Evolutionary conservation across 805 yeast species (phyloP), one percentile per base, ranked within the genome.

Genomic region (Candida qinlingensis): DNA sequence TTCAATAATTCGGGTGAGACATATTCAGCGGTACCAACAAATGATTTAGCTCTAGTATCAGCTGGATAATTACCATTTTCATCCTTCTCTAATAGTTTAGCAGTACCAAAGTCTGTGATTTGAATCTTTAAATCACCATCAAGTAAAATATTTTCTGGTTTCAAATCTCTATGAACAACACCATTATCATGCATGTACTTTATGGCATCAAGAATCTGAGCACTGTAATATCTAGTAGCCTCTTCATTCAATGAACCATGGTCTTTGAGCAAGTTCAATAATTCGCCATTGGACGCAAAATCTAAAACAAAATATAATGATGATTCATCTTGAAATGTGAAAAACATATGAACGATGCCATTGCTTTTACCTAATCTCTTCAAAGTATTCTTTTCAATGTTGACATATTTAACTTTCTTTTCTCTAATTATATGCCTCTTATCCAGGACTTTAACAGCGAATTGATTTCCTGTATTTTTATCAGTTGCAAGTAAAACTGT

Each of bases 11-110:
- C 96, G 0, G 96, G 99, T 0, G 96, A 84, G 3, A 94, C 97
- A 61, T 91, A 91, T 62, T 91, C 97, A 0, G 98, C 98, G 1
- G 99, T 92, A 0, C 96, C 96, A 30, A 87, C 95, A 67, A 87
- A 87, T 0, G 94, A 86, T 54, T 78, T 83, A 0, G 94, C 90
- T 57, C 81, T 74, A 2, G 81, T 79, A 57, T 85, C 85, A 12
- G 74, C 60, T 8, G 91, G 90, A 59, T 80, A 85, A 8, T 66
- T 69, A 37, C 77, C 81, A n/a, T 73, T 66, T 3, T 65, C 71
- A 27, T 71, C 71, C 34, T 69, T 69, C 11, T 84, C 87, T 30
- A 87, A 64, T 41, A 87, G 66, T 56, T 83, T 81, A 0, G 95
- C 95, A 0, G 96, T 87, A 28, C 96, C 96, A 63, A 87, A 87